These are phyloP conservation scores for Xylariales sp. DNA, from an alignment of 2,329 filamentous ascomycete species.

Conservation along the genomic window DNA sequence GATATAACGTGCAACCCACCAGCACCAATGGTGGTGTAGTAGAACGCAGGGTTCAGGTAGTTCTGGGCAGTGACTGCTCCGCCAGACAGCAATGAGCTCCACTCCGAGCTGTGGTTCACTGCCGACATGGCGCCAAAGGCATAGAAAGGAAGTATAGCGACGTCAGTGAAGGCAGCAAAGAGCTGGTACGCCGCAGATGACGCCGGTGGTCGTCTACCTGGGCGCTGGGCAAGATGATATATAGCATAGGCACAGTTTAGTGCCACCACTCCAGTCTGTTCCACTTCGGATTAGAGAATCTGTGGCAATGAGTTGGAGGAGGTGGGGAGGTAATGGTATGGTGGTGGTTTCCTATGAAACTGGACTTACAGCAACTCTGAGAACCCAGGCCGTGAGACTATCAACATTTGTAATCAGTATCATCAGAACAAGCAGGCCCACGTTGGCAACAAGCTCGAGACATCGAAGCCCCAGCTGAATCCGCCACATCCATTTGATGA, in stretches of 20 bases:
- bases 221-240: conserved; percentile 71
- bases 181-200: conserved; percentile 87
- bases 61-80: conserved; percentile 45
- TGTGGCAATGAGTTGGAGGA: too few relatives aligned
- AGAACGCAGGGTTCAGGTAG: conserved; percentile 61
- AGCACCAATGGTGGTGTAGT: conserved; percentile 60
- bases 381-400: conserved; percentile 65
- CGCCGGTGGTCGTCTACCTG: conserved; percentile 66
- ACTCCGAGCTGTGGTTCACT: conserved; percentile 42
- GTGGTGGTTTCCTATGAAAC: not conserved
- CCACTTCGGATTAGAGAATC: too few relatives aligned
- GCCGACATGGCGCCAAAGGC: conserved; percentile 47
- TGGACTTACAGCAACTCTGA: conserved; percentile 67
- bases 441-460: conserved; percentile 62
- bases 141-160: conserved; percentile 50
- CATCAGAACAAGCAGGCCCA: conserved; percentile 69
- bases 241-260: conserved; percentile 72
- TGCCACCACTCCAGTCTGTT: conserved; percentile 70
- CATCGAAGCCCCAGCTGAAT: conserved; percentile 66
- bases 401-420: conserved; percentile 70
- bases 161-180: conserved; percentile 72
- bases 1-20: conserved; percentile 68
- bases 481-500: conserved; percentile 65
- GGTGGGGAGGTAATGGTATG: too few relatives aligned
- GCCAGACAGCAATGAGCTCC: conserved; percentile 65